These are phyloP conservation scores for Dendrocalamus latiflorus DNA, from an alignment of 202 grass and related monocot species.

Conservation along the genomic window DNA sequence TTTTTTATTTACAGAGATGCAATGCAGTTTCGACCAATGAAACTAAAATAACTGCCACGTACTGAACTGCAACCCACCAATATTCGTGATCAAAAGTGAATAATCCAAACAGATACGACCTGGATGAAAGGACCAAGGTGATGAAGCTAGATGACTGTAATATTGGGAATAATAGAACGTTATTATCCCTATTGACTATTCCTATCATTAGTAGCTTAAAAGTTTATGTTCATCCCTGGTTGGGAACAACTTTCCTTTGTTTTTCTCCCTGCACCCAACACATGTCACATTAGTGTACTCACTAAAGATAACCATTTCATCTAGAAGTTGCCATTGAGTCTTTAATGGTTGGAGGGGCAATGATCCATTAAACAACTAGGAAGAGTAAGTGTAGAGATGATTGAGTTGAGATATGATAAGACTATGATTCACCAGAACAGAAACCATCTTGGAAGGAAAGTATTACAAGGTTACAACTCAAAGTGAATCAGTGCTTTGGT, in stretches of 20 bases:
- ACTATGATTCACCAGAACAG: neutral
- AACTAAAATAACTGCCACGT: slow-evolving; percentile 13
- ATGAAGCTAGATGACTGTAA: neutral
- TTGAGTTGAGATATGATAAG: neutral
- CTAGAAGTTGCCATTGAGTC: neutral
- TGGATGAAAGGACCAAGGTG: neutral
- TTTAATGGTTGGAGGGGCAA: neutral
- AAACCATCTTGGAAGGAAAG: slow-evolving; percentile 5
- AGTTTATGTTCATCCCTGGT: neutral
- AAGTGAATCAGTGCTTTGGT: neutral
- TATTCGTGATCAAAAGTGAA: neutral
- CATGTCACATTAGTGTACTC: neutral
- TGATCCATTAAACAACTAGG: neutral
- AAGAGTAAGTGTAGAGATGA: neutral
- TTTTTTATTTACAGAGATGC: neutral
- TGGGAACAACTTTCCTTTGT: neutral
- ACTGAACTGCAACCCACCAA: neutral
- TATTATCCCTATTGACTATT: neutral
- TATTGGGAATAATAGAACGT: neutral
- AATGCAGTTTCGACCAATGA: neutral
- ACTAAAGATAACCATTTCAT: neutral
- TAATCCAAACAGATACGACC: slow-evolving; percentile 5
- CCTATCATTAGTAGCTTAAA: neutral
- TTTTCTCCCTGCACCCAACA: neutral
- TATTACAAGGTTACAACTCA: neutral